Conservation (phyloP, 495 filamentous ascomycete species). For the Podospora pseudocomata region DNA sequence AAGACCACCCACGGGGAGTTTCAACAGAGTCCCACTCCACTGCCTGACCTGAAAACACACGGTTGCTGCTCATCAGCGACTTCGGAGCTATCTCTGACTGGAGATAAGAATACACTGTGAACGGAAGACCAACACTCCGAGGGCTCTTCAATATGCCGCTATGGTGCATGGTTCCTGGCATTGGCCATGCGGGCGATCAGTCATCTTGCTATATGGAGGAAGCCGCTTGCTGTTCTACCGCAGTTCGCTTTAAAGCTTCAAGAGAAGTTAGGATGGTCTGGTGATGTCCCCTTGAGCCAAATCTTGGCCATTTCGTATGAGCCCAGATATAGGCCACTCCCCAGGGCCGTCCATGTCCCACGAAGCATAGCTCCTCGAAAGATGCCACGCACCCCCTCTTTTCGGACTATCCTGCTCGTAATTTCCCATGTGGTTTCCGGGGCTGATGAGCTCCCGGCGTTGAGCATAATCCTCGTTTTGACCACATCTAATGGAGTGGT, state of each 20-base stretch:
- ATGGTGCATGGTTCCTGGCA: not conserved
- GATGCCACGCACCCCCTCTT: slow-evolving; percentile 66
- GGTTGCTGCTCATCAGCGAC: not conserved
- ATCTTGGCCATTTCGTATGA: slow-evolving; percentile 77
- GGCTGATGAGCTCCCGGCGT: slow-evolving; percentile 37
- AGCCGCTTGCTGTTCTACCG: no score
- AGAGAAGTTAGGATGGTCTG: not conserved
- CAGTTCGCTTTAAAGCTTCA: not conserved
- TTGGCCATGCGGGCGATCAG: not conserved
- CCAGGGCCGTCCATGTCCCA: slow-evolving; percentile 74
- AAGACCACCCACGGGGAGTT: not conserved
- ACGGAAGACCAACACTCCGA: not conserved
- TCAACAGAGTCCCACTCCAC: not conserved
- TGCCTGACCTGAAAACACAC: not conserved
- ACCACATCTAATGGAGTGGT: slow-evolving; percentile 83
- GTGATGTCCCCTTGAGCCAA: slow-evolving; percentile 50
- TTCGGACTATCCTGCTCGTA: slow-evolving; percentile 55
- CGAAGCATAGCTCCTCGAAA: slow-evolving; percentile 75
- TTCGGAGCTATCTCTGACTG: not conserved
- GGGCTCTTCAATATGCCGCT: not conserved
- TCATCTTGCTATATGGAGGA: not conserved
- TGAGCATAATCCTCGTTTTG: slow-evolving; percentile 75
- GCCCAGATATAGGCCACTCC: slow-evolving; percentile 79
- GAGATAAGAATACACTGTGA: not conserved
- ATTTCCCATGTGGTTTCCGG: slow-evolving; percentile 49